Evolutionary conservation across 164 flowering plant genomes (phyloP).

Genomic region (Buxus sempervirens): DNA sequence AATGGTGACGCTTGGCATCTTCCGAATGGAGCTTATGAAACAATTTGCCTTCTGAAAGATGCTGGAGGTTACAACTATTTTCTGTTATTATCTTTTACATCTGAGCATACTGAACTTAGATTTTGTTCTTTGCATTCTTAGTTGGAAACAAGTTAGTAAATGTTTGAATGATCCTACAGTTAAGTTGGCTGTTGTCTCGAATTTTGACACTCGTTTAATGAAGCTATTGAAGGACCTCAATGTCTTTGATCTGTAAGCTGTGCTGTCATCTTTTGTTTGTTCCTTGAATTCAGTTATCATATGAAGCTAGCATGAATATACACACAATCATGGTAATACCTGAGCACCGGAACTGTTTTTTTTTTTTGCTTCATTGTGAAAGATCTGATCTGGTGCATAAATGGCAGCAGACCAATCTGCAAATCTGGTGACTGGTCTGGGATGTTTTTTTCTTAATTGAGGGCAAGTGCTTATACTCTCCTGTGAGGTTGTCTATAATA

Average conservation of each 20-base stretch:
- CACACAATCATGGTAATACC: not conserved
- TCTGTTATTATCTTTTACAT: constrained; percentile 10
- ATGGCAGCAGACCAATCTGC: not conserved
- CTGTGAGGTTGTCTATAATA: not conserved
- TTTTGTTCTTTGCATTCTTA: not conserved
- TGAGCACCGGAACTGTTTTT: not conserved
- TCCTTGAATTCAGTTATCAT: not conserved
- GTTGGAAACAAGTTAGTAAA: constrained; percentile 12
- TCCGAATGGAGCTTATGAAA: constrained; percentile 69
- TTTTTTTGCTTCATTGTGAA: not conserved
- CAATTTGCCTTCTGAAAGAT: constrained; percentile 53
- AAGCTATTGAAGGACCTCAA: constrained; percentile 81
- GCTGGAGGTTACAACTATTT: constrained; percentile 67
- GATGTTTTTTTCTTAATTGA: not conserved
- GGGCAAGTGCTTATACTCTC: not conserved
- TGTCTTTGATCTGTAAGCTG: constrained; percentile 65
- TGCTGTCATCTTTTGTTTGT: not conserved
- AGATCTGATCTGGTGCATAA: not conserved
- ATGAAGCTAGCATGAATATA: not conserved
- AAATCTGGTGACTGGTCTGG: not conserved
- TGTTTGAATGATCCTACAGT: constrained; percentile 38
- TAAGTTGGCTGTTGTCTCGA: constrained; percentile 93
- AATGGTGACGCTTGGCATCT: constrained; percentile 85
- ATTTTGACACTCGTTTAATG: constrained; percentile 89
- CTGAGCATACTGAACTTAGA: not conserved